Conservation (phyloP, 441 rosid genomes). For the Heliophila coronopifolia region DNA sequence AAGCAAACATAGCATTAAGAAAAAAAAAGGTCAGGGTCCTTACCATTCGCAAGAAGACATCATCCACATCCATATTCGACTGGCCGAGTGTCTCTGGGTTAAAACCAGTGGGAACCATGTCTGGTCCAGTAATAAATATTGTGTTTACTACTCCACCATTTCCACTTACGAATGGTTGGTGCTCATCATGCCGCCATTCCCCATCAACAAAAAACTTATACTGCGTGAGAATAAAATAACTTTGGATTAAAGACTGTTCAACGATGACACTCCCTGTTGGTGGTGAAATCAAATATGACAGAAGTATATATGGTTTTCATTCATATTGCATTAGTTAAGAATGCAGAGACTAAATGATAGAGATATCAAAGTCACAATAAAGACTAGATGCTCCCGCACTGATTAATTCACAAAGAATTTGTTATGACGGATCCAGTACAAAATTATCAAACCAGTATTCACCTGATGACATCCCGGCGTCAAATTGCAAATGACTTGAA, state of each 20-base stretch:
- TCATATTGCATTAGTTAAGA: conserved; percentile 9
- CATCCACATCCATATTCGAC: conserved; percentile 81
- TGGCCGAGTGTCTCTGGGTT: conserved; percentile 37
- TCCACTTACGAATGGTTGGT: conserved; percentile 47
- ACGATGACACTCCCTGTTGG: not conserved
- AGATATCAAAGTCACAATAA: not conserved
- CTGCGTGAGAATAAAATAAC: conserved; percentile 40
- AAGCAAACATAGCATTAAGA: conserved; percentile 2
- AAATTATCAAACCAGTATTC: conserved; percentile 4
- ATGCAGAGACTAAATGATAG: conserved; percentile 12
- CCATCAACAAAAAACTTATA: conserved; percentile 64
- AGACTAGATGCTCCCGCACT: conserved; percentile 1
- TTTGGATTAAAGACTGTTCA: not conserved
- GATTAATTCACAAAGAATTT: conserved; percentile 12
- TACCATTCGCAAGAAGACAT: conserved; percentile 41
- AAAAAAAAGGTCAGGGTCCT: conserved; percentile 15
- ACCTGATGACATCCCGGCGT: conserved; percentile 95
- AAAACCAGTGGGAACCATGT: conserved; percentile 34
- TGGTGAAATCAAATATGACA: not conserved
- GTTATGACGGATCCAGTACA: not conserved
- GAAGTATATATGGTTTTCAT: conserved; percentile 14
- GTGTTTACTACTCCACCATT: conserved; percentile 65
- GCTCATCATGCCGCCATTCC: conserved; percentile 63
- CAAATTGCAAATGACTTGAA: conserved; percentile 76
- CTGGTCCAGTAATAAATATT: conserved; percentile 41